Evolutionary conservation across 768 basidiomycete species (phyloP), one percentile per base, ranked within the genome.

Genomic region (Calvatia gigantea): DNA sequence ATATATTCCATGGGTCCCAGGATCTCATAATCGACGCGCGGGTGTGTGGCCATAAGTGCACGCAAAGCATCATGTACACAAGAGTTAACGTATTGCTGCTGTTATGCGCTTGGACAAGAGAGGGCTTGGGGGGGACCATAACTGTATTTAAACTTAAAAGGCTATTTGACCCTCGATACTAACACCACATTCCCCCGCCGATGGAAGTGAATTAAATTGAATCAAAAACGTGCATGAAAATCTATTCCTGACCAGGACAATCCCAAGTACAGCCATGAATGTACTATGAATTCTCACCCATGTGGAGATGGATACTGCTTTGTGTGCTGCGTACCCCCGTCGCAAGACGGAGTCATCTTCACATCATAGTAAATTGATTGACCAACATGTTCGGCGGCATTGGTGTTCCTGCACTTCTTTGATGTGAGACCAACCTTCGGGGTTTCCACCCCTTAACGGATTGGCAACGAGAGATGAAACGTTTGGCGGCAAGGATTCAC

Each of bases 121-220:
- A 23, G 19, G 19, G n/a, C n/a, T n/a, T n/a, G n/a, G n/a, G n/a
- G n/a, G n/a, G n/a, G n/a, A 45, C 42, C 29, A 38, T 25, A 31
- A 21, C 8, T 33, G 51, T 31, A 54, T 21, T 52, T 49, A 58
- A 58, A 58, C 57, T 48, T 54, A 47, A 58, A 58, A 58, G 52
- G 51, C 37, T 58, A 51, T 47, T 58, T 58, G 45, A 43, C 43
- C 43, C 51, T 27, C 38, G 32, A 8, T 15, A 15, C 48, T 35
- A 21, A 50, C n/a, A 38, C 35, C 43, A 33, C n/a, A n/a, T 14
- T 35, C 31, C 55, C 47, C 48, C 55, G 55, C 48, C 55, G 48
- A 56, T 42, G 23, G 29, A 42, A 55, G 19, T 32, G 29, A 44
- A 23, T 15, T 33, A 27, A 25, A 7, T 31, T 15, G 41, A n/a